Base-by-base conservation (phyloP, 768 basidiomycete species). In the Psilocybe cyanescens region DNA sequence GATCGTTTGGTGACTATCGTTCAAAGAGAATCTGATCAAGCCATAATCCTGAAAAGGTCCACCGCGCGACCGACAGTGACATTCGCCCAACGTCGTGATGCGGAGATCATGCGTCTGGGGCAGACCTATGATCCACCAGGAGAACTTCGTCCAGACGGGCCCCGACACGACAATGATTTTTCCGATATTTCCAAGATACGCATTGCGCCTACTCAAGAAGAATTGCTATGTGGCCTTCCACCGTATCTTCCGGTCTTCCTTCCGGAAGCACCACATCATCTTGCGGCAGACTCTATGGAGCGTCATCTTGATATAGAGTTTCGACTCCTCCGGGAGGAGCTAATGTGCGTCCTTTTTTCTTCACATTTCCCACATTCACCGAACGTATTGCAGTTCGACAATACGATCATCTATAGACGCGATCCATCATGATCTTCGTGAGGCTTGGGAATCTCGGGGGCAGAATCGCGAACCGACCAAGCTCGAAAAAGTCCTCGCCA, bases 221-320 rank as follows among this genome's bases (percentile, higher is more conserved):
- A 94, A 66, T 78, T 94, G 11, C 69, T 82, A 50, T 85, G 75
- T 17, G 72, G 67, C 0, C 28, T 75, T 4, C 65, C 75, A 2
- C 86, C 89, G 0, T 91, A 83, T 67, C 73, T 93, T 0, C 92
- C 92, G 0, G 83, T 81, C 0, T 86, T 83, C 63, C 66, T 87
- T 1, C 79, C 76, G n/a, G 79, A 75, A 1, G 89, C 87, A 0
- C 89, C 88, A 0, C 90, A 91, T 66, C 88, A 83, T 58, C 79
- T 81, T 11, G 83, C 82, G 0, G 65, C 72, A 3, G 80, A 80
- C 19, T 84, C 83, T 17, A 90, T 92, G 83, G 81, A 90, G 59
- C 78, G 86, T 14, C 76, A 87, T 24, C 73, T 92, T 7, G 92
- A 94, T 59, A 81, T 87, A 2, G 89, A 93, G 61, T 92, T 90